A percentile compares a stretch with the other conserved stretches of the same genome.
Conservation (phyloP, 164 flowering plant species). For the Vitis cinerea region DNA sequence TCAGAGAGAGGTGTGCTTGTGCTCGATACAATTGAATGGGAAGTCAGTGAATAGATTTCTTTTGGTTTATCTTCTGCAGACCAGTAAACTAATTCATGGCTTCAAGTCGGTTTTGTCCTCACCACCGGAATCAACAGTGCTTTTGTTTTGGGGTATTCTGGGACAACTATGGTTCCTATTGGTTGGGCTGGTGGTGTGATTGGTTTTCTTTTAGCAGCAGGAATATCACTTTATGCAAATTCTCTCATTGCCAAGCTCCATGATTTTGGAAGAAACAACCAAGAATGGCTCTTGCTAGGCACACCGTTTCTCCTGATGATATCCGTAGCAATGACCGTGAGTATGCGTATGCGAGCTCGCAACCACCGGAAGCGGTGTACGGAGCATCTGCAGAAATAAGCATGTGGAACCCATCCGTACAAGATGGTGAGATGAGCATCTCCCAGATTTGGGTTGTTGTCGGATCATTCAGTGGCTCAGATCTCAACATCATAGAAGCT, state of each 20-base stretch:
- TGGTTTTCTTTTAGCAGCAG: conserved; percentile 65
- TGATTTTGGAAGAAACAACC: conserved; percentile 44
- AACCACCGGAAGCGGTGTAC: no score
- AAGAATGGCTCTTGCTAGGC: no score
- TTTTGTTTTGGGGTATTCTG: conserved; percentile 85
- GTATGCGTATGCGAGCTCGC: background rate
- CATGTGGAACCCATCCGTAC: background rate
- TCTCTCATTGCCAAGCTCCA: conserved; percentile 79
- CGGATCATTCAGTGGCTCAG: background rate
- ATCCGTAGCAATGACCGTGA: background rate
- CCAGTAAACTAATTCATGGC: conserved; percentile 60
- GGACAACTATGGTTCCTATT: conserved; percentile 81
- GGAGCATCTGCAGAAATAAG: background rate
- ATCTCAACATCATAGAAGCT: background rate
- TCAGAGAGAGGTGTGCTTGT: conserved; percentile 33
- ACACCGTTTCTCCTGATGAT: no score
- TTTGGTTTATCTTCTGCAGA: no score
- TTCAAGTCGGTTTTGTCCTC: conserved; percentile 83
- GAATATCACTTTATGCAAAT: conserved; percentile 75
- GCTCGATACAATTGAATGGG: no score
- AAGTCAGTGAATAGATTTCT: no score
- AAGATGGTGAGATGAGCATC: background rate
- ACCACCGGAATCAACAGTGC: conserved; percentile 94
- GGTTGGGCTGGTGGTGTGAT: conserved; percentile 78
- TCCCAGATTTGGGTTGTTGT: background rate